These are phyloP conservation scores for Fusarium sp. DNA, from an alignment of 2,329 filamentous ascomycete species.

Conservation along the genomic window DNA sequence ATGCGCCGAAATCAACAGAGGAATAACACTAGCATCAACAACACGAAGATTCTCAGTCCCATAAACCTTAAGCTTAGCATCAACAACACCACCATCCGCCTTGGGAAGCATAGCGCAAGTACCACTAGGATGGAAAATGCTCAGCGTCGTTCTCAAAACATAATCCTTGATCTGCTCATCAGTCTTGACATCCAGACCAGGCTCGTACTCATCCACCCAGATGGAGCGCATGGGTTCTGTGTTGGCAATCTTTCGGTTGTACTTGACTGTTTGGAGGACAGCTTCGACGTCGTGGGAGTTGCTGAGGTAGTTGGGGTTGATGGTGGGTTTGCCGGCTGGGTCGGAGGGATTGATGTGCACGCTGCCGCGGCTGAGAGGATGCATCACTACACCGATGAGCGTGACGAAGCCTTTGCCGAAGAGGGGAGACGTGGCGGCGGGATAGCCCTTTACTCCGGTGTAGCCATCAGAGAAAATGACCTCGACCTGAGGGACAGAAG, in stretches of 20 bases:
- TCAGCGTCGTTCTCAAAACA: constrained; percentile 27
- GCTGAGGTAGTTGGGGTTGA: constrained; percentile 38
- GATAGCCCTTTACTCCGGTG: constrained; percentile 42
- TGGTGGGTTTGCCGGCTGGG: constrained; percentile 29
- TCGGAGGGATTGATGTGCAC: constrained; percentile 33
- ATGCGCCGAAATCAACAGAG: constrained; percentile 55
- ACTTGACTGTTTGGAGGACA: constrained; percentile 45
- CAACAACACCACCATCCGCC: constrained; percentile 56
- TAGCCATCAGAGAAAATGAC: constrained; percentile 44
- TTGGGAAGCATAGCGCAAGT: constrained; percentile 57
- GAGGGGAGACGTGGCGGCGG: constrained; percentile 36
- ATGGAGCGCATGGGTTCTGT: constrained; percentile 44
- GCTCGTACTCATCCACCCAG: constrained; percentile 47
- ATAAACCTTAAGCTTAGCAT: constrained; percentile 54
- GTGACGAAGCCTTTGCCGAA: constrained; percentile 49
- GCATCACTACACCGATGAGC: constrained; percentile 65
- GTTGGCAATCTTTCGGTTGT: constrained; percentile 42
- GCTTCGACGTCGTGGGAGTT: constrained; percentile 45
- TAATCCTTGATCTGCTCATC: constrained; percentile 28
- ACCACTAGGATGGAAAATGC: constrained; percentile 51
- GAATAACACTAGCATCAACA: constrained; percentile 59
- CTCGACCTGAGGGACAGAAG: constrained; percentile 39
- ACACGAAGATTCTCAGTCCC: constrained; percentile 58
- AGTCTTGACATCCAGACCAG: constrained; percentile 30
- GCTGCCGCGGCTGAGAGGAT: constrained; percentile 58